These are phyloP conservation scores for Symbiodinium natans DNA, from an alignment of 73 alveolate species.

Conservation along the genomic window DNA sequence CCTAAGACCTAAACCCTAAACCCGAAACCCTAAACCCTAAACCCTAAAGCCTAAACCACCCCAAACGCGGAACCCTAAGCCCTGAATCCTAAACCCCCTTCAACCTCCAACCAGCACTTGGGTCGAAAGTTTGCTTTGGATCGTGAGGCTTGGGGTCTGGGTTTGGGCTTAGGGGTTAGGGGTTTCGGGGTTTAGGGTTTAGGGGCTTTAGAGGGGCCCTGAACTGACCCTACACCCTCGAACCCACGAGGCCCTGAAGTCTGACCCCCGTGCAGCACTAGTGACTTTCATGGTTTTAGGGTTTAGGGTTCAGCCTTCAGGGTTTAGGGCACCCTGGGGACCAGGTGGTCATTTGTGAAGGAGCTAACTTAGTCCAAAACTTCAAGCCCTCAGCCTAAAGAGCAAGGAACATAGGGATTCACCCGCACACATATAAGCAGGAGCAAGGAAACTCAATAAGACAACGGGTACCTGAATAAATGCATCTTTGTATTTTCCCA, in stretches of 20 bases:
- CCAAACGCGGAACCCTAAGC: not conserved
- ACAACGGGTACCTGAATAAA: too few relatives aligned
- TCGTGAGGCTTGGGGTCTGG: not conserved
- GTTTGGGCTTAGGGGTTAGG: not conserved
- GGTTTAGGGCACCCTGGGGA: not conserved
- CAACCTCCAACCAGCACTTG: too few relatives aligned
- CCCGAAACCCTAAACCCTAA: not conserved
- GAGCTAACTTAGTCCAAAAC: not conserved
- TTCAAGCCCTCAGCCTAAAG: not conserved
- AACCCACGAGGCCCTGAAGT: too few relatives aligned
- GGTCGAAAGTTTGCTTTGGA: too few relatives aligned
- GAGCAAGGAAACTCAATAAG: too few relatives aligned
- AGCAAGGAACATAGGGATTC: too few relatives aligned
- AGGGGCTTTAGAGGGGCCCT: not conserved
- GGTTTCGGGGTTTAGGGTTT: not conserved
- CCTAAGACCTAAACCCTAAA: not conserved
- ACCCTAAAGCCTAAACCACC: not conserved
- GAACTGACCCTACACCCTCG: too few relatives aligned
- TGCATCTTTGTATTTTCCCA: too few relatives aligned
- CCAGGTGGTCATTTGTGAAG: too few relatives aligned
- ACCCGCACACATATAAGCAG: too few relatives aligned
- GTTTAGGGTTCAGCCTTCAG: not conserved
- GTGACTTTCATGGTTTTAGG: too few relatives aligned
- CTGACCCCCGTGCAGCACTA: too few relatives aligned
- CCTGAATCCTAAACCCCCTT: not conserved